These are phyloP conservation scores for Coccomyxa sp. DNA, from an alignment of 139 green algal species.

Conservation along the genomic window DNA sequence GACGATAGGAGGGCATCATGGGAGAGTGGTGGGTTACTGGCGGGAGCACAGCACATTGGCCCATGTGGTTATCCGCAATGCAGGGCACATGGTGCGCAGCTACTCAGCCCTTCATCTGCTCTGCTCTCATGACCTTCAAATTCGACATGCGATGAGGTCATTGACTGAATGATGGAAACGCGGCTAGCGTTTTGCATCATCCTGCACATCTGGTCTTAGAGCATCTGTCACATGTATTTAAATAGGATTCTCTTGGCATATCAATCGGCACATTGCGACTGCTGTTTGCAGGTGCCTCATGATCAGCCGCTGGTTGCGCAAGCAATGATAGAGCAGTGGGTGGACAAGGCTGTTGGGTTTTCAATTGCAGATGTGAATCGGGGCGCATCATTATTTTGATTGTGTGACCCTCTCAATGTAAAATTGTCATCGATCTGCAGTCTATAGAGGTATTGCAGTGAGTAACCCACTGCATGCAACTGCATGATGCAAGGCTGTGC, in stretches of 20 bases:
- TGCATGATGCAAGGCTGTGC: no score
- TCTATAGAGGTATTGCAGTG: no score
- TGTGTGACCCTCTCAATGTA: no score
- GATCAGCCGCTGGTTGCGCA: not conserved
- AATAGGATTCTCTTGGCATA: no score
- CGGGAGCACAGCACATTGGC: slow-evolving; percentile 22
- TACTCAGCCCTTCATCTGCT: slow-evolving; percentile 11
- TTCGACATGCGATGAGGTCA: not conserved
- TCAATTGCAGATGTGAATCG: no score
- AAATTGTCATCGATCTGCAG: no score
- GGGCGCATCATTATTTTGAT: no score
- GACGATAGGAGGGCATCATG: not conserved
- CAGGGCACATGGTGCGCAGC: slow-evolving; percentile 52
- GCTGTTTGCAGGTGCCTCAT: not conserved
- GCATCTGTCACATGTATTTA: not conserved
- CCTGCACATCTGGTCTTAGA: not conserved
- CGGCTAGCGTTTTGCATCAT: not conserved
- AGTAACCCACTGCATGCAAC: no score
- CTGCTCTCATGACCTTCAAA: not conserved
- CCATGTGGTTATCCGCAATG: slow-evolving; percentile 37
- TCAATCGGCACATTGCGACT: no score
- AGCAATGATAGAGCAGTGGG: slow-evolving; percentile 22
- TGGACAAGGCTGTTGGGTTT: not conserved
- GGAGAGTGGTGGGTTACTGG: slow-evolving; percentile 14
- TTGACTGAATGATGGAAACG: not conserved